A percentile compares a stretch with the other conserved stretches of the same genome.
These are phyloP conservation scores for Calonectria pseudoturangicola DNA, from an alignment of 2,329 filamentous ascomycete genomes.

Conservation along the genomic window DNA sequence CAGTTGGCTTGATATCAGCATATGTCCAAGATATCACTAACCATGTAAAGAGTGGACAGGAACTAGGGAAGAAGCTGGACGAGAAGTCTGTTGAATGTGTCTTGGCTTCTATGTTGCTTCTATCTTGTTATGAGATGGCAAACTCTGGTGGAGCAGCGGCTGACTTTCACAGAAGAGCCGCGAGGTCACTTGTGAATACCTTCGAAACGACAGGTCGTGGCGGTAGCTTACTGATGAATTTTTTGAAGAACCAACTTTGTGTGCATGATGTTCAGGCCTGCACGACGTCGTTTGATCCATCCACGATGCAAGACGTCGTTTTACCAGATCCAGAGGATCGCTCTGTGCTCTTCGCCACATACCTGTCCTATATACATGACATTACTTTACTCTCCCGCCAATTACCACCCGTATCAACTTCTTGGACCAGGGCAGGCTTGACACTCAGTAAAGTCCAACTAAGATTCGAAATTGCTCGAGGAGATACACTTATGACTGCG, in stretches of 20 bases:
- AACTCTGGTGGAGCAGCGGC: constrained; percentile 52
- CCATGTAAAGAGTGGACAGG: constrained; percentile 33
- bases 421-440: neutral
- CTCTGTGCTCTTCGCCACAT: constrained; percentile 25
- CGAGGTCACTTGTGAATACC: constrained; percentile 55
- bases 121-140: constrained; percentile 57
- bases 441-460: constrained; percentile 23
- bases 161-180: constrained; percentile 55
- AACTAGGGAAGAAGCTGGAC: constrained; percentile 31
- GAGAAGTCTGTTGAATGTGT: constrained; percentile 49
- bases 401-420: neutral
- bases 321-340: constrained; percentile 28
- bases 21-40: constrained; percentile 43
- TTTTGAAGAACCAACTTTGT: constrained; percentile 55
- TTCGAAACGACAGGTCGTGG: constrained; percentile 49
- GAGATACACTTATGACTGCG: constrained; percentile 37
- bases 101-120: constrained; percentile 55
- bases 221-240: constrained; percentile 51
- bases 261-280: constrained; percentile 55
- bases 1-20: constrained; percentile 51
- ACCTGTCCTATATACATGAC: constrained; percentile 34
- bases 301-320: constrained; percentile 35
- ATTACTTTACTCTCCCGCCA: constrained; percentile 37
- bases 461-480: constrained; percentile 34
- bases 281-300: constrained; percentile 49